A percentile compares a stretch with the other conserved stretches of the same genome.
Evolutionary conservation across 2,329 filamentous ascomycete species (phyloP).

Genomic region (Juglanconis juglandina): DNA sequence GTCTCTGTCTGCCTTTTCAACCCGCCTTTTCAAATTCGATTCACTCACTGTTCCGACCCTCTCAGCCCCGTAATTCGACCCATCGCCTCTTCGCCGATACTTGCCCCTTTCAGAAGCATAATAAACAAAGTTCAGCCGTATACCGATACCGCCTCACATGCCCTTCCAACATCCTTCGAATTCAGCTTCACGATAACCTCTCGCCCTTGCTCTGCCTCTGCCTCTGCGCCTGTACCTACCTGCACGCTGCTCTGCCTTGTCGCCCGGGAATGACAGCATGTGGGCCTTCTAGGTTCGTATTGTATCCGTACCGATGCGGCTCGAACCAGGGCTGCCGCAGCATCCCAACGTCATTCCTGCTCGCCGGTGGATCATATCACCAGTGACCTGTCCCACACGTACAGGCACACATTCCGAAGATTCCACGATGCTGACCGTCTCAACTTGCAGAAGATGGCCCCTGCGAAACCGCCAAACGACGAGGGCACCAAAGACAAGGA

Average conservation of each 20-base stretch:
- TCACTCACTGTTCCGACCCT: neutral
- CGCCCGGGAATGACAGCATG: constrained; percentile 18
- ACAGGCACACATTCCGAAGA: neutral
- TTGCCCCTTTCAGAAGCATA: neutral
- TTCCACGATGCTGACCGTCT: constrained; percentile 11
- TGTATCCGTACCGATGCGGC: neutral
- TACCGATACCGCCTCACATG: neutral
- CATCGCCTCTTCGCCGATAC: neutral
- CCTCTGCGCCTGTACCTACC: neutral
- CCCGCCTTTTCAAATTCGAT: neutral
- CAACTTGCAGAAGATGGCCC: constrained; percentile 16
- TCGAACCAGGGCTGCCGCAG: neutral
- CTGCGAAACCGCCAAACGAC: constrained; percentile 18
- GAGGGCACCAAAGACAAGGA: constrained; percentile 17
- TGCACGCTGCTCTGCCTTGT: constrained; percentile 4
- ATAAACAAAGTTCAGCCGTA: neutral
- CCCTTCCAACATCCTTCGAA: neutral
- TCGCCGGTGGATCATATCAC: neutral
- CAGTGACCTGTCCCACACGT: neutral
- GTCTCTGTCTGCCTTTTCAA: neutral
- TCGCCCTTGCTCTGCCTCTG: neutral
- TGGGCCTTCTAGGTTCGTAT: constrained; percentile 18
- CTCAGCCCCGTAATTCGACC: neutral
- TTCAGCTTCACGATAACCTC: neutral
- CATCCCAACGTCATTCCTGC: neutral